Evolutionary conservation across 2,329 filamentous ascomycete species (phyloP).

Genomic region (Phialophora tarda): DNA sequence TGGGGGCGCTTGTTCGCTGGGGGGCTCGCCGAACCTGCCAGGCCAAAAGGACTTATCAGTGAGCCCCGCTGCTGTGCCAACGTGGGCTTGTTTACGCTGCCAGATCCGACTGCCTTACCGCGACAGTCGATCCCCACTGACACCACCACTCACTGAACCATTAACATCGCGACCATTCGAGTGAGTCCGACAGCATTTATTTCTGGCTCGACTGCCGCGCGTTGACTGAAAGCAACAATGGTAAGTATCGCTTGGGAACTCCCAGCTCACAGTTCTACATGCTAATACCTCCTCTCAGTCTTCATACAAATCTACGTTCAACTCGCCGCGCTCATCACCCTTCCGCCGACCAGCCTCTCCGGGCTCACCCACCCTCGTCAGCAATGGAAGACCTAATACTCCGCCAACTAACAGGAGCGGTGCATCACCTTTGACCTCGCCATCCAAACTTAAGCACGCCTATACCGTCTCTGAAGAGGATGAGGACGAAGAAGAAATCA

Average conservation of each 20-base stretch:
- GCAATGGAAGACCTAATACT: slow-evolving; percentile 49
- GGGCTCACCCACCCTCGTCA: slow-evolving; percentile 64
- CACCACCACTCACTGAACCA: neutral
- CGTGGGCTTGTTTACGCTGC: neutral
- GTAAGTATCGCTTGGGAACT: slow-evolving; percentile 10
- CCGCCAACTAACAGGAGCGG: slow-evolving; percentile 52
- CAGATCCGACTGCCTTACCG: neutral
- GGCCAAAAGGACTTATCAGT: neutral
- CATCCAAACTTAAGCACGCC: slow-evolving; percentile 55
- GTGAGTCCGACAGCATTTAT: neutral
- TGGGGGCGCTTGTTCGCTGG: neutral
- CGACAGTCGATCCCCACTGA: neutral
- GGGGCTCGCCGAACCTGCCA: slow-evolving; percentile 19
- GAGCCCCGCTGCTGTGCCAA: slow-evolving; percentile 19
- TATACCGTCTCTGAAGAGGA: slow-evolving; percentile 51
- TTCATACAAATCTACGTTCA: slow-evolving; percentile 54
- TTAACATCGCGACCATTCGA: neutral
- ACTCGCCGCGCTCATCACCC: slow-evolving; percentile 71
- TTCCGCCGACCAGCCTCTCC: slow-evolving; percentile 70
- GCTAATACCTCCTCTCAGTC: slow-evolving; percentile 25
- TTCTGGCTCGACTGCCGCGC: neutral
- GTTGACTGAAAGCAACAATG: slow-evolving; percentile 20
- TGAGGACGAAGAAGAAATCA: slow-evolving; percentile 41
- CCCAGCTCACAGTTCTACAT: neutral
- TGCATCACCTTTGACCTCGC: slow-evolving; percentile 51